Base-by-base conservation (phyloP, 257 asterid species). In the Solanum chilense region DNA sequence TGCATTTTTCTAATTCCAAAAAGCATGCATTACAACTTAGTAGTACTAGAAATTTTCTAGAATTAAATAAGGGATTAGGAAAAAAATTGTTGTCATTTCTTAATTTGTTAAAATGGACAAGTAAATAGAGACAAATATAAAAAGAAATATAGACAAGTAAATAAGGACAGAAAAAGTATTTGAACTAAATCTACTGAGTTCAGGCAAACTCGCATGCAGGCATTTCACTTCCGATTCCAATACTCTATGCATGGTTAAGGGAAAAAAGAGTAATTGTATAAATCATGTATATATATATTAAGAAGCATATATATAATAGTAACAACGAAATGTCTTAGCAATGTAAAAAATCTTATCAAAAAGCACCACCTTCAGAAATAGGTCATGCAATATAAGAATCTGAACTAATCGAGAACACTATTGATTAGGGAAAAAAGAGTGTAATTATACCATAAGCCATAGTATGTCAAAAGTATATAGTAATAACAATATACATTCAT, bases 321-420 rank as follows among this genome's bases (percentile, higher is more conserved):
- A 66, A 66, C 12, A 18, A 20, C 25, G 33, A 2, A n/a, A 8
- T n/a, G 2, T 25, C 5, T 2, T 52, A 1, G 4, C 3, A 52
- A 52, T n/a, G 0, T 0, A 62, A 62, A 62, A n/a, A 62, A 4
- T 62, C 31, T 3, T 0, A 12, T 62, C 13, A 14, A 2, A n/a
- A n/a, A 62, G 70, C 7, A 3, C 1, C 14, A 3, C 4, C 70
- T 62, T 0, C 4, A 11, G 0, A 62, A n/a, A 62, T 62, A 10
- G 7, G 3, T 5, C 2, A 3, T 12, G 0, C 1, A 62, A 11
- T 62, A n/a, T 2, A 1, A 0, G 2, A 62, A 23, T n/a, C 2
- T 12, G 1, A 5, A 23, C n/a, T 10, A 23, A 62, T 62, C 2
- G 31, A 58, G 5, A 21, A 58, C 27, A 3, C 27, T 58, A 58